These are phyloP conservation scores for Fusarium proliferatum DNA, from an alignment of 2,329 filamentous ascomycete genomes.

Conservation along the genomic window DNA sequence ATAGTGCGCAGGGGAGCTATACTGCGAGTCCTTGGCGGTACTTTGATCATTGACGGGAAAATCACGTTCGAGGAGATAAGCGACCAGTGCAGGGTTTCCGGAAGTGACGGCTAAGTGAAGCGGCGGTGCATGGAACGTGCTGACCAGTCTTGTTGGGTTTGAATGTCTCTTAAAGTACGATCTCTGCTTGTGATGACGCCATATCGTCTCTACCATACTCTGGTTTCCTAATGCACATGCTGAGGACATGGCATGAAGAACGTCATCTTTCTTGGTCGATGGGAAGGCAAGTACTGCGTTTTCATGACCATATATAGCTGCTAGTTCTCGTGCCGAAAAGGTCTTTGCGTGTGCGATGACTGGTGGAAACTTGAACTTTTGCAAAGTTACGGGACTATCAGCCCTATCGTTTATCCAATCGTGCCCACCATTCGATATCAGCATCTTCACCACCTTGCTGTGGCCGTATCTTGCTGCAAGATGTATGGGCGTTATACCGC, in stretches of 20 bases:
- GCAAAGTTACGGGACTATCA: not conserved
- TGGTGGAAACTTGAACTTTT: not conserved
- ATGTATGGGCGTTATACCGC: not conserved
- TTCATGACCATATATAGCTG: not conserved
- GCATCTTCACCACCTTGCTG: not conserved
- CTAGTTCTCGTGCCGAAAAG: not conserved
- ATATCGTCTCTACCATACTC: not conserved
- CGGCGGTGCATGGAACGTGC: not conserved
- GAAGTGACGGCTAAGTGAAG: not conserved
- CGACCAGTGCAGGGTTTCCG: accelerated
- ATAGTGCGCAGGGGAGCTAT: not conserved
- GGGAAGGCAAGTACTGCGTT: not conserved
- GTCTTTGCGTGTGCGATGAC: not conserved
- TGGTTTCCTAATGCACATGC: not conserved
- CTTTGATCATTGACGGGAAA: not conserved
- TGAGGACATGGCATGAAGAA: not conserved
- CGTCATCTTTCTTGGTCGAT: not conserved
- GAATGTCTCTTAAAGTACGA: not conserved
- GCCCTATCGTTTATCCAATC: not conserved
- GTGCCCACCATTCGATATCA: not conserved
- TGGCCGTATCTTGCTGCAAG: not conserved
- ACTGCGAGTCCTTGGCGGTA: not conserved
- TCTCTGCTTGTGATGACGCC: not conserved
- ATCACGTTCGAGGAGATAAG: not conserved
- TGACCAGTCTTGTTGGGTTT: not conserved